Conservation (phyloP, 2,329 filamentous ascomycete species). For the Aspergillus glaucus region DNA sequence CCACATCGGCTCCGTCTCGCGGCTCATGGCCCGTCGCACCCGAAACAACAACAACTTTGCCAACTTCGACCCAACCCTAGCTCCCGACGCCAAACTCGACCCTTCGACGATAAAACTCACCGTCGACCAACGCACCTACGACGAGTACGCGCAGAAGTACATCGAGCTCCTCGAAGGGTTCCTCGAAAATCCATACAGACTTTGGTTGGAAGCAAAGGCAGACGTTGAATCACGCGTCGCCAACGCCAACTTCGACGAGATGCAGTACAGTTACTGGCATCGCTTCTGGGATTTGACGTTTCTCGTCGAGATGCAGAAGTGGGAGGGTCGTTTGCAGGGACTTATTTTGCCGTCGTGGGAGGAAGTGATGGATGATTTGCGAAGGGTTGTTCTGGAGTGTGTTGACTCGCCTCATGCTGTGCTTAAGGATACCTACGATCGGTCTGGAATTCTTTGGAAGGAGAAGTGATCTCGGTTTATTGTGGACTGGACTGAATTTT, state of each 20-base stretch:
- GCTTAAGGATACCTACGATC: conserved; percentile 4
- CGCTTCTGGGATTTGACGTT: conserved; percentile 21
- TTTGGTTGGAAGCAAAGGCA: conserved; percentile 11
- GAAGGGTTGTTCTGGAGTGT: conserved; percentile 16
- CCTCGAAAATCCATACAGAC: conserved; percentile 6
- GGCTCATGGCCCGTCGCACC: conserved; percentile 11
- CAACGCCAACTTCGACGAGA: conserved; percentile 5
- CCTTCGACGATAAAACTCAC: conserved; percentile 15
- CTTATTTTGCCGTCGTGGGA: conserved; percentile 22
- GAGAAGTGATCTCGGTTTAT: too few species aligned
- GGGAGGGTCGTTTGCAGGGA: conserved; percentile 17
- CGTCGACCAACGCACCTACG: conserved; percentile 17
- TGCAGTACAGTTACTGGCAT: conserved; percentile 14
- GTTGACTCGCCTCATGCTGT: conserved; percentile 20
- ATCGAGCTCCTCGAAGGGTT: conserved; percentile 3
- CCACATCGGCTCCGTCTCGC: conserved; percentile 18
- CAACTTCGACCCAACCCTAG: conserved; percentile 11
- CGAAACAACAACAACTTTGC: conserved; percentile 15
- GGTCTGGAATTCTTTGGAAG: background rate
- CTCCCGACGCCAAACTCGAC: conserved; percentile 21
- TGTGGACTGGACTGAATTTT: background rate
- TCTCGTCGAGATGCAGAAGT: conserved; percentile 18
- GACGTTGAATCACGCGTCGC: conserved; percentile 8
- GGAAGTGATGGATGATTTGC: conserved; percentile 19
- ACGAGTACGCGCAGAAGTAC: conserved; percentile 6